Conservation (phyloP, 129 eudicot species). For the Daucus carota region DNA sequence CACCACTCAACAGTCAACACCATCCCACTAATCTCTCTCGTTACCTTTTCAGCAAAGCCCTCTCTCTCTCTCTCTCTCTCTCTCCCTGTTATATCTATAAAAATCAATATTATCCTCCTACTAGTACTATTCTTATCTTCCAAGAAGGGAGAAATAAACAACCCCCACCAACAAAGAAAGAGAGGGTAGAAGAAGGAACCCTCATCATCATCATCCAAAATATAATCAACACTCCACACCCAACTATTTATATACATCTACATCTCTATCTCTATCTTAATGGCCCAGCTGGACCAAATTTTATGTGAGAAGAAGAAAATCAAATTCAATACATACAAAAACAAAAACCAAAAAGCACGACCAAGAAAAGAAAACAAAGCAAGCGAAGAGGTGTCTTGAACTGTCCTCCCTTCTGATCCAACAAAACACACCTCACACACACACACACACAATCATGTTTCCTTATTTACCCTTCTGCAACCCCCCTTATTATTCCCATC, state of each 20-base stretch:
- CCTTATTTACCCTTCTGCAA: conserved; percentile 92
- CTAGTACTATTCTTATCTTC: conserved; percentile 2
- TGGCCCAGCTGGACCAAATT: conserved; percentile 79
- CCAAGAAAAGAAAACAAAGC: conserved; percentile 2
- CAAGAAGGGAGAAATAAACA: conserved; percentile 12
- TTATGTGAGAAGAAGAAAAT: conserved; percentile 19
- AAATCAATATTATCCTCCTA: conserved; percentile 6
- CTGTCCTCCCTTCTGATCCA: conserved; percentile 23
- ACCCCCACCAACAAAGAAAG: conserved; percentile 20
- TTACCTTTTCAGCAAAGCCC: conserved; percentile 6
- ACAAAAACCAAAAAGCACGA: conserved; percentile 29
- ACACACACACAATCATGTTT: conserved; percentile 26
- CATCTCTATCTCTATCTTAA: conserved; percentile 25
- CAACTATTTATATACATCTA: conserved; percentile 3
- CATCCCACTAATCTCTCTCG: conserved; percentile 17
- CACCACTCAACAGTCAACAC: conserved; percentile 35
- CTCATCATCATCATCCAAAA: conserved; percentile 37
- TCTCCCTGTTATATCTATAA: conserved; percentile 14
- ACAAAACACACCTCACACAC: conserved; percentile 53
- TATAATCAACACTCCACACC: conserved; percentile 34
- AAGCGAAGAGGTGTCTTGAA: conserved; percentile 28
- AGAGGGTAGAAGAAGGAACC: conserved; percentile 33
- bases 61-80: conserved; percentile 7
- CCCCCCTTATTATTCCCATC: conserved; percentile 57
- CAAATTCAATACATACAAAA: background rate